Conservation (phyloP, 768 basidiomycete genomes). For the Psilocybe sp. region DNA sequence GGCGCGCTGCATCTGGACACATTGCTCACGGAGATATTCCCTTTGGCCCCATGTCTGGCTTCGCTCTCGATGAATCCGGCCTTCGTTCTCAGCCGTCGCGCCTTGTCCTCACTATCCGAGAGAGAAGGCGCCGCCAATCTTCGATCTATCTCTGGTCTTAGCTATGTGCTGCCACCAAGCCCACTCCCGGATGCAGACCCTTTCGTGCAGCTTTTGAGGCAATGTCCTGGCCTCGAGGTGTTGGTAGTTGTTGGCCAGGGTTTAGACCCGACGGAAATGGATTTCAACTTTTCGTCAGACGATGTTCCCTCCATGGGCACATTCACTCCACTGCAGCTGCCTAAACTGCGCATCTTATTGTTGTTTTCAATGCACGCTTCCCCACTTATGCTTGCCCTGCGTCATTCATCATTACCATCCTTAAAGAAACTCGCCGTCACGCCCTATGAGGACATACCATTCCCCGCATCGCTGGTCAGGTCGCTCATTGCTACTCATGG, state of each 20-base stretch:
- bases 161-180: slow-evolving; percentile 39
- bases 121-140: slow-evolving; percentile 51
- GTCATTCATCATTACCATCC: slow-evolving; percentile 58
- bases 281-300: slow-evolving; percentile 25
- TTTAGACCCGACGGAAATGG: slow-evolving; percentile 50
- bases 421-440: slow-evolving; percentile 67
- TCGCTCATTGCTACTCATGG: slow-evolving; percentile 63
- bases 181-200: slow-evolving; percentile 46
- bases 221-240: slow-evolving; percentile 55
- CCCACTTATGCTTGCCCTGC: slow-evolving; percentile 56
- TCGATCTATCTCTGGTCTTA: slow-evolving; percentile 51
- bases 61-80: slow-evolving; percentile 52
- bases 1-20: slow-evolving; percentile 59
- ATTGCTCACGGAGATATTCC: slow-evolving; percentile 61
- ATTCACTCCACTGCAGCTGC: slow-evolving; percentile 49
- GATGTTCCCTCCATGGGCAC: slow-evolving; percentile 26
- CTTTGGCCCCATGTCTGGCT: slow-evolving; percentile 63
- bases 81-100: slow-evolving; percentile 60
- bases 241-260: slow-evolving; percentile 64
- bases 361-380: slow-evolving; percentile 68
- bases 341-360: slow-evolving; percentile 54
- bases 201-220: slow-evolving; percentile 54
- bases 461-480: slow-evolving; percentile 54
- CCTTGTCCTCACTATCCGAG: slow-evolving; percentile 46
- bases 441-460: slow-evolving; percentile 68